Evolutionary conservation across 2,329 filamentous ascomycete genomes (phyloP), one percentile per base, ranked within the genome.

Genomic region (Scedosporium minutisporum): DNA sequence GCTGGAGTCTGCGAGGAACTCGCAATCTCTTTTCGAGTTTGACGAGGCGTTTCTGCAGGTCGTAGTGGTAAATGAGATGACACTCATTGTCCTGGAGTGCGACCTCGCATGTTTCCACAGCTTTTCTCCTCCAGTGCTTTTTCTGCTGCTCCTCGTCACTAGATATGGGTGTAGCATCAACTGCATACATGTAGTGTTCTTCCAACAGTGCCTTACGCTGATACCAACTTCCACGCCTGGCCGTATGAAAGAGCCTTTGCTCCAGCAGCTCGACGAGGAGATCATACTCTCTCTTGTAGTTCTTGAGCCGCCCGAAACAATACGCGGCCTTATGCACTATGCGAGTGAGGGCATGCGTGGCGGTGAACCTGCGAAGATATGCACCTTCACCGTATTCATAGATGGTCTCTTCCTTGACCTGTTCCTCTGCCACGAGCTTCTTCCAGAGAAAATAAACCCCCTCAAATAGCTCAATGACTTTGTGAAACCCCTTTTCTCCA

Each of bases 131-230:
- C 93, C 93, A 99, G 67, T 90, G 82, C 68, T 88, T 93, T 75
- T 90, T 95, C 70, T 89, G 88, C 60, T 76, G 70, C 29, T 81
- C 80, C 3, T 69, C 53, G 41, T 79, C 72, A 3, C 69, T 63
- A 4, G 72, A 74, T 2, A 68, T 67, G 0, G 74, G 73, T 2
- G 73, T 73, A 0, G 82, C 77, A 33, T 78, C 80, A 5, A 89
- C 71, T 4, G 81, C 78, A 69, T 86, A 82, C 90, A 97, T 93
- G 73, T 99, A 97, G 71, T 96, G 92, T 72, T 99, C 95, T 76
- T 99, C 95, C 1, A 99, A 75, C 1, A 99, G 78, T 1, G 93
- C 95, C 74, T 96, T 96, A 21, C 95, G 89, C 71, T 97, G 93
- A 71, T 97, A 97, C 95, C 95, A 99, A 0, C 87, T 85, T 0